A percentile compares a stretch with the other conserved stretches of the same genome.
Evolutionary conservation across 495 filamentous ascomycete genomes (phyloP).

Genomic region (Pyrenula massariospora): DNA sequence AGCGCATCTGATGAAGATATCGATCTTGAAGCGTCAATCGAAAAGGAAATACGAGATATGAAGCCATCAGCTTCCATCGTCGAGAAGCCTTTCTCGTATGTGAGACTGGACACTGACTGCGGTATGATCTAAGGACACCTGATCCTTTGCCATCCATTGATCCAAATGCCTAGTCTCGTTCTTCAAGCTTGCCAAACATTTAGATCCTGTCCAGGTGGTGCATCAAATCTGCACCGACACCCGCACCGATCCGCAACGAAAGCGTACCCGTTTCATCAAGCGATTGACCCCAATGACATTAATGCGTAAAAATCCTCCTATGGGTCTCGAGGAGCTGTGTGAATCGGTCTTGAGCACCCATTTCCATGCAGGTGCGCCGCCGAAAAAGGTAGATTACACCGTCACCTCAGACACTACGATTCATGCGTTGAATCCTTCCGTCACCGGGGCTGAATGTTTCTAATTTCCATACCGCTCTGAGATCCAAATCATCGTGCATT

Average conservation of each 20-base stretch:
- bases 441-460: too few species aligned
- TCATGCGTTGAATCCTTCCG: too few species aligned
- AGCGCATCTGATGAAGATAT: constrained; percentile 14
- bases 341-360: constrained; percentile 55
- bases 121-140: constrained; percentile 36
- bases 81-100: constrained; percentile 41
- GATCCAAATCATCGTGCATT: neutral
- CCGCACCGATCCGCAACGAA: constrained; percentile 31
- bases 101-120: constrained; percentile 69
- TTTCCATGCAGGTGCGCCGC: constrained; percentile 49
- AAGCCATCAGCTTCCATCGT: constrained; percentile 33
- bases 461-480: too few species aligned
- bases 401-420: neutral
- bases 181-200: constrained; percentile 40
- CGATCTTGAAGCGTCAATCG: constrained; percentile 76
- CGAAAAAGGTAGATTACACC: constrained; percentile 31
- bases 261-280: constrained; percentile 65
- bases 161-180: constrained; percentile 22
- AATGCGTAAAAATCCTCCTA: constrained; percentile 67
- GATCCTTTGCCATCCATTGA: constrained; percentile 23
- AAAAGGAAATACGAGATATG: constrained; percentile 60
- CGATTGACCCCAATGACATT: constrained; percentile 70
- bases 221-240: constrained; percentile 61
- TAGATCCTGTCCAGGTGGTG: constrained; percentile 75
- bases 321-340: constrained; percentile 62